Evolutionary conservation across 192 early-diverging fungal genomes (phyloP), one percentile per base, ranked within the genome.

Genomic region (Backusella luteola): DNA sequence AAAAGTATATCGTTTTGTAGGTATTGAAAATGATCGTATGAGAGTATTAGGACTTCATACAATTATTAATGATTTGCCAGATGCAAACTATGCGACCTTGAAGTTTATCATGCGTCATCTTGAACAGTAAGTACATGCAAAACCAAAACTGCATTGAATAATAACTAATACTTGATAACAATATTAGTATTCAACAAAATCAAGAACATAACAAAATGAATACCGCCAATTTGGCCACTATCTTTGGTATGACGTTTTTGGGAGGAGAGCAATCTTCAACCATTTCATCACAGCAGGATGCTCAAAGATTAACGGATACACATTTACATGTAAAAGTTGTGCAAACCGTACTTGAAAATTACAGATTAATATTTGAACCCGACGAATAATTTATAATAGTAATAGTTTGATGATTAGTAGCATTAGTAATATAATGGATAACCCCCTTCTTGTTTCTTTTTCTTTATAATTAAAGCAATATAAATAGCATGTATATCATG

Each of bases 201-300:
- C 91, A 96, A 76, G 81, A 84, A 35, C 86, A 87, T 23, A 99
- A 96, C 75, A 94, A 93, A 85, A 99, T 99, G 97, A 91, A 88
- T 35, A 84, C 89, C 14, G 84, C 89, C 39, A 99, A 99, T 77
- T 84, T 99, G 66, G 86, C 93, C 34, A 95, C 98, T 59, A 93
- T 99, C 8, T 98, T 97, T 92, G 96, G 96, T 8, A 95, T 96
- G 14, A 98, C 96, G 6, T 80, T 96, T 49, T 83, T 95, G 73
- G 91, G 77, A 36, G 75, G 76, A 39, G 85, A 85, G 52, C 53
- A 63, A 35, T 38, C 44, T 34, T 26, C 67, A 12, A 34, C 66
- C 8, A 59, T 53, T 21, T 44, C 73, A 34, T 75, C 78, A 15
- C 63, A 46, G 39, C 63, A 74, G 17, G 85, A 84, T 26, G 75